Evolutionary conservation across 306 rosid genomes (phyloP).

Genomic region (Citrullus amarus): DNA sequence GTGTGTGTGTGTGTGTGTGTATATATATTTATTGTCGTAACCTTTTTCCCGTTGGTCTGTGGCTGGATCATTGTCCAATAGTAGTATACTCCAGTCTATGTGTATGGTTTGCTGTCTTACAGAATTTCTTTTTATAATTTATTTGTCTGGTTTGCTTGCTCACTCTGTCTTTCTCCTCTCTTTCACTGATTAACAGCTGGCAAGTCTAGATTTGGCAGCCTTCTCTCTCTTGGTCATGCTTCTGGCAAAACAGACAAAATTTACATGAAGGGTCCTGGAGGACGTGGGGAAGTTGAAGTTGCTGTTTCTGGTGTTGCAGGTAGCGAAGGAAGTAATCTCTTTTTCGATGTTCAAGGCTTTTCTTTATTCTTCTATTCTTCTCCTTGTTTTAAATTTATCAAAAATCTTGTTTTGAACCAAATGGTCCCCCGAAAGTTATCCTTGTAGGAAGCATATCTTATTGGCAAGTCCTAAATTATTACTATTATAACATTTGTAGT

Average conservation of each 20-base stretch:
- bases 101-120: background rate
- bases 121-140: background rate
- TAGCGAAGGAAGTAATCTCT: slow-evolving; percentile 9
- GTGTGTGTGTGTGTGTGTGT: background rate
- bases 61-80: background rate
- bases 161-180: background rate
- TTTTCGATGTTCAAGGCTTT: background rate
- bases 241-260: slow-evolving; percentile 76
- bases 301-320: slow-evolving; percentile 97
- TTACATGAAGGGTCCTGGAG: slow-evolving; percentile 99
- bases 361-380: background rate
- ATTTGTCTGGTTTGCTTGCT: background rate
- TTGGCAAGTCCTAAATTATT: background rate
- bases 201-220: slow-evolving; percentile 80
- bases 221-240: slow-evolving; percentile 59
- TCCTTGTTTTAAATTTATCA: background rate
- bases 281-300: slow-evolving; percentile 99
- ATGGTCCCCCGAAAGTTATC: background rate
- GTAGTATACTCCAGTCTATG: background rate
- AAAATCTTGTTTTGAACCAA: background rate
- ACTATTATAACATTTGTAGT: background rate
- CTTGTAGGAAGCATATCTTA: background rate
- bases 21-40: background rate
- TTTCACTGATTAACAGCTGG: slow-evolving; percentile 42
- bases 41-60: background rate